Evolutionary conservation across 148 eudicot species (phyloP), one percentile per base, ranked within the genome.

Genomic region (Salicornia ramosissima): DNA sequence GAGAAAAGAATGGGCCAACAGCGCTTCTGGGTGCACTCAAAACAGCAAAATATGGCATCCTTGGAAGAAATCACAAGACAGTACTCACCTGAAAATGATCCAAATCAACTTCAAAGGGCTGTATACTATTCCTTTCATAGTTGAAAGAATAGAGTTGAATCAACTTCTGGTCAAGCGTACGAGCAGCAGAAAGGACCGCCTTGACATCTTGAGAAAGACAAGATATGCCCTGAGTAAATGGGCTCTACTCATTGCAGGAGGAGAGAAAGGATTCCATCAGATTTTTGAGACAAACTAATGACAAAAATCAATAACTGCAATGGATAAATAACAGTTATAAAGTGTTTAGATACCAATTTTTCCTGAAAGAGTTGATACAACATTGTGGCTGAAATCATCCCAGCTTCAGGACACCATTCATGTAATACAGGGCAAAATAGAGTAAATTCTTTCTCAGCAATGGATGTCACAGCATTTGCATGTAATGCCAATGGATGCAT

Each of bases 161-260:
- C 69, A 92, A 74, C 69, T 78, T 65, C 50, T 53, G 82, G 78
- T 92, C 96, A 80, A 92, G 84, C 65, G 55, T 68, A 81, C 75
- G 77, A 42, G 96, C 91, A 77, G 93, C 88, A 77, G 97, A 74
- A 76, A 92, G 91, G 79, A 92, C 91, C 77, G 57, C 65, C 68
- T 71, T 89, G 58, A 75, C 91, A 71, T 88, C 96, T 79, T 88
- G 88, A 71, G 89, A 81, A 76, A 90, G 85, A 80, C 78, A 58
- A 60, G 94, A 85, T 45, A 83, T 69, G 70, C 78, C 86, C 73
- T 78, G 70, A 36, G 89, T 77, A 64, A 85, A 90, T 57, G 93
- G 88, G 77, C 75, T 83, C 97, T 92, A 69, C 74, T 62, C 65
- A 53, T 51, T 9, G 18, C 9, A 40, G 16, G 26, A 29, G 22